phyloP scores from a whole-genome alignment of 2,329 filamentous ascomycete genomes.

The Fusarium torulosum region DNA sequence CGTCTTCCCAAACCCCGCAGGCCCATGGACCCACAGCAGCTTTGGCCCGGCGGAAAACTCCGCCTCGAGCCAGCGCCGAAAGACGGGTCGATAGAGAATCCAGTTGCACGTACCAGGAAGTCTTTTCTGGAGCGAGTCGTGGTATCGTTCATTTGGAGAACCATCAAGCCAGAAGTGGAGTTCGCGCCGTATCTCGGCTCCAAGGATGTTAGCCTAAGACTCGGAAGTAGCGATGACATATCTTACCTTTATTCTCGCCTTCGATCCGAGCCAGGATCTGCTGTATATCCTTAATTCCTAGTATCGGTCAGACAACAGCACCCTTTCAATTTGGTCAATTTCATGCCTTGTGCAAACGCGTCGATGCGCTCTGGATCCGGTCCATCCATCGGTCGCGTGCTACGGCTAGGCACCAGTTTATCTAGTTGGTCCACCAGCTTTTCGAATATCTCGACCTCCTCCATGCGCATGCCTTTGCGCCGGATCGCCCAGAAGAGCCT shows the following conservation, averaged over 20 bases:
- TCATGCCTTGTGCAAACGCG: not conserved
- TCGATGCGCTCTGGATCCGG: not conserved
- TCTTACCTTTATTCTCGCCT: not conserved
- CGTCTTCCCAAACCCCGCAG: constrained; percentile 52
- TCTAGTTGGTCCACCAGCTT: not conserved
- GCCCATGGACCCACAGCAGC: constrained; percentile 23
- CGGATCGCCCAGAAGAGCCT: not conserved
- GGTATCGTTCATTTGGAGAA: not conserved
- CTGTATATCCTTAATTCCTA: no score
- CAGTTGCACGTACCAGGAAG: not conserved
- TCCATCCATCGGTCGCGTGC: no score
- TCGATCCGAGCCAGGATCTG: not conserved
- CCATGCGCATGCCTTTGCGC: not conserved
- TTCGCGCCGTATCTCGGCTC: not conserved
- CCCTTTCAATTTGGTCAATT: not conserved
- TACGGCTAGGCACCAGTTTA: not conserved
- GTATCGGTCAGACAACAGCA: no score
- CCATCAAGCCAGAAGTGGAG: not conserved
- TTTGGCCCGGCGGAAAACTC: no score
- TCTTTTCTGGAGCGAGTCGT: not conserved
- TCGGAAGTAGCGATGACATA: not conserved
- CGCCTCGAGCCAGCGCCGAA: not conserved
- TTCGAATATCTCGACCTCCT: not conserved
- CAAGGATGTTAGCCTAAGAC: not conserved
- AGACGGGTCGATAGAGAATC: not conserved